Percentiles rank a stretch among this genome's conserved stretches.
Conservation (phyloP, 192 early-diverging fungal genomes). For the Mortierella hygrophila region DNA sequence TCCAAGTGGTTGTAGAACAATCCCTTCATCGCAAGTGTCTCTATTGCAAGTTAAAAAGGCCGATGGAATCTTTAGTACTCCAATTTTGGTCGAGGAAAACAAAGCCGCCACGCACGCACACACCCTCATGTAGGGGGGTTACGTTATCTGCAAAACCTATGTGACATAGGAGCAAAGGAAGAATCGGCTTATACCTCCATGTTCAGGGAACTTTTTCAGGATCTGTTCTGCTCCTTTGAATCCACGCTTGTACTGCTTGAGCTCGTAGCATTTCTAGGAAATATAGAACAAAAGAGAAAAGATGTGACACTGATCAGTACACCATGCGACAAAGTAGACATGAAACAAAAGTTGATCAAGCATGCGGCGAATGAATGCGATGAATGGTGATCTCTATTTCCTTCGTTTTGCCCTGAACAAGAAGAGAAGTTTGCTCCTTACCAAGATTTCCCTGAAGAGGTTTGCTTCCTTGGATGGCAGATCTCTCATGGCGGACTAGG, state of each 20-base stretch:
- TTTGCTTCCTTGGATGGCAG: slow-evolving; percentile 80
- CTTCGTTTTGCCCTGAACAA: too few relatives aligned
- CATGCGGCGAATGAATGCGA: background rate
- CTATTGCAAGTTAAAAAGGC: slow-evolving; percentile 49
- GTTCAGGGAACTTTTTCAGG: slow-evolving; percentile 91
- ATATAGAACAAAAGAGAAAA: background rate
- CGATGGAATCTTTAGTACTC: background rate
- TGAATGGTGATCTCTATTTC: background rate
- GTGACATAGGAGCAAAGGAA: background rate
- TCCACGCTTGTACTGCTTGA: slow-evolving; percentile 95
- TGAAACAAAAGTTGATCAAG: slow-evolving; percentile 23
- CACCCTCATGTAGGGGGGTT: background rate
- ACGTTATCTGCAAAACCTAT: background rate
- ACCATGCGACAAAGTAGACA: background rate
- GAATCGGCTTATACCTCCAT: slow-evolving; percentile 74
- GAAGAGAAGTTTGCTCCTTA: slow-evolving; percentile 32
- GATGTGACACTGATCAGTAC: background rate
- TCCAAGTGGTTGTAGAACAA: slow-evolving; percentile 90
- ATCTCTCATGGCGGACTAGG: slow-evolving; percentile 55
- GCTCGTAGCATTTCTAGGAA: slow-evolving; percentile 87
- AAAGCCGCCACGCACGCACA: background rate
- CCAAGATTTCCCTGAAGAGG: slow-evolving; percentile 77
- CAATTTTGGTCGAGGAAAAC: background rate
- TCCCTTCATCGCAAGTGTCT: slow-evolving; percentile 96
- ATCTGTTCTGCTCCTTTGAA: slow-evolving; percentile 92